Conservation (phyloP, 371 early-diverging fungal species). For the Mucor indicus region DNA sequence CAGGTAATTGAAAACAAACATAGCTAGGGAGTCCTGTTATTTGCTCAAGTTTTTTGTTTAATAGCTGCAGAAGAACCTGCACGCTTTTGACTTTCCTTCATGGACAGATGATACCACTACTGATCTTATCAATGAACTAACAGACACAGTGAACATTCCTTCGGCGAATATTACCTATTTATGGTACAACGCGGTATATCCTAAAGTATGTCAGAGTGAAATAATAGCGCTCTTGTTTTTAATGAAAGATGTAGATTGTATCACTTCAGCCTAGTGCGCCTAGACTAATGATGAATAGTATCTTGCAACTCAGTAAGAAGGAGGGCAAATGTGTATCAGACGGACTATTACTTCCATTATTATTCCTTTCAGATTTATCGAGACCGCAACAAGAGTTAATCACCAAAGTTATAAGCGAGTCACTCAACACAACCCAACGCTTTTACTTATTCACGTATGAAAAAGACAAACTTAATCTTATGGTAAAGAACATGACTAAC, state of each 20-base stretch:
- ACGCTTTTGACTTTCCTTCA: constrained; percentile 3
- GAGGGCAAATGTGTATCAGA: constrained; percentile 10
- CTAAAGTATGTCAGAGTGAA: too few species aligned
- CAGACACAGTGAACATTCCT: not conserved
- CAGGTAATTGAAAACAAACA: too few species aligned
- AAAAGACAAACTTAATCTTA: too few species aligned
- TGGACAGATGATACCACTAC: constrained; percentile 16
- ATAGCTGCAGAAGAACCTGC: not conserved
- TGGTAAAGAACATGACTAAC: too few species aligned
- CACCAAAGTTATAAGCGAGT: constrained; percentile 5
- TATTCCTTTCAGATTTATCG: constrained; percentile 2
- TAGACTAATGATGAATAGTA: constrained; percentile 9
- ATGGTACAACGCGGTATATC: not conserved
- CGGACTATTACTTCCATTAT: constrained; percentile 15
- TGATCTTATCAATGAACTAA: constrained; percentile 10
- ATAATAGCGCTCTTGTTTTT: not conserved
- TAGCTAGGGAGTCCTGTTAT: too few species aligned
- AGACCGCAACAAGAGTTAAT: constrained; percentile 15
- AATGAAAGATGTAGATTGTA: constrained; percentile 3
- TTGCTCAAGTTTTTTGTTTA: not conserved
- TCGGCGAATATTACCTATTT: constrained; percentile 2
- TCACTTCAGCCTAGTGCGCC: constrained; percentile 6
- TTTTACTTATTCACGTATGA: constrained; percentile 8
- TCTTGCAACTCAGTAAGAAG: not conserved
- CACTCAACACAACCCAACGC: constrained; percentile 4